Conservation (phyloP, 805 yeast genomes). For the Cyberlindnera meyerae region DNA sequence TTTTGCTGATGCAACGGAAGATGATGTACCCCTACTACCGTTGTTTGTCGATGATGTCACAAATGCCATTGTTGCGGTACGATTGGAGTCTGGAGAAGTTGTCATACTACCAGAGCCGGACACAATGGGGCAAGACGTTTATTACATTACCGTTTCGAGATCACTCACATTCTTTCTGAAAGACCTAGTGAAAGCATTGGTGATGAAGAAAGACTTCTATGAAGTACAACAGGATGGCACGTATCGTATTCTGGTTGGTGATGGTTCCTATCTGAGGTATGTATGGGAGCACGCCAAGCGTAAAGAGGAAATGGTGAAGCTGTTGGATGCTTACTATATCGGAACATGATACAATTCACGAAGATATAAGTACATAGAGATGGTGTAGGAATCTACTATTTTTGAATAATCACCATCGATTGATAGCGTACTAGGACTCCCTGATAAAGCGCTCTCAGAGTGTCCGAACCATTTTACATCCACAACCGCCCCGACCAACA, state of each 20-base stretch:
- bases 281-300: constrained; percentile 1
- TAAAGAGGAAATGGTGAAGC: background rate
- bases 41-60: constrained; percentile 6
- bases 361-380: too few species aligned
- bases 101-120: constrained; percentile 6
- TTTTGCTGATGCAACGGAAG: constrained; percentile 2
- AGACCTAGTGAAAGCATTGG: constrained; percentile 1
- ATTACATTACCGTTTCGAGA: background rate
- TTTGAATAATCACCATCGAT: too few species aligned
- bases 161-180: constrained; percentile 1
- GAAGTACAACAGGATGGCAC: background rate
- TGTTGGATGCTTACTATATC: background rate
- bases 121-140: background rate
- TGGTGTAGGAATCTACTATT: too few species aligned
- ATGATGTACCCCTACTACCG: constrained; percentile 2
- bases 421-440: too few species aligned
- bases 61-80: constrained; percentile 3
- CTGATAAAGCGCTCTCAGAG: constrained; percentile 2
- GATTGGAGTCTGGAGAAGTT: constrained; percentile 3
- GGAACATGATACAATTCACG: background rate
- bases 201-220: constrained; percentile 1
- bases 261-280: constrained; percentile 7
- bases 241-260: constrained; percentile 5
- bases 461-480: too few species aligned
- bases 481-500: too few species aligned